These are phyloP conservation scores for Gamarada debralockiae DNA, from an alignment of 495 filamentous ascomycete genomes.

Conservation along the genomic window DNA sequence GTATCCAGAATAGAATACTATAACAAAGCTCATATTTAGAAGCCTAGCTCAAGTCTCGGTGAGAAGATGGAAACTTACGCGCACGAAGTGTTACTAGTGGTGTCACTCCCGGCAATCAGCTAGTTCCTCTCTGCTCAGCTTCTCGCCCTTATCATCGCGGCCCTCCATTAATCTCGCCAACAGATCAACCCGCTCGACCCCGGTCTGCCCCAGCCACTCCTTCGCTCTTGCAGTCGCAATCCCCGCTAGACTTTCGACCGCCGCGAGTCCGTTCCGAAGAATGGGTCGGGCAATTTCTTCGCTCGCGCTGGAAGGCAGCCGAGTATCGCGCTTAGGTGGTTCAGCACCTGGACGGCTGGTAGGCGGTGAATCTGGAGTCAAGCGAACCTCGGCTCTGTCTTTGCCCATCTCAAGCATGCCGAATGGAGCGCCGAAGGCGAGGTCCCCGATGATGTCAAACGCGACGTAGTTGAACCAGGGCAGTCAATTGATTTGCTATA, in stretches of 20 bases:
- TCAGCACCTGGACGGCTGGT: conserved; percentile 64
- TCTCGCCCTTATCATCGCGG: conserved; percentile 68
- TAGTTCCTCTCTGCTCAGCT: conserved; percentile 72
- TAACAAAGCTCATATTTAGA: too few species aligned
- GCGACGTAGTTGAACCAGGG: conserved; percentile 94
- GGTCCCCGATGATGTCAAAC: conserved; percentile 84
- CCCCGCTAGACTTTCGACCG: conserved; percentile 60
- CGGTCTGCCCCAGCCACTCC: conserved; percentile 50
- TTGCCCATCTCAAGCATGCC: conserved; percentile 55
- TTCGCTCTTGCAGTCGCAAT: conserved; percentile 77
- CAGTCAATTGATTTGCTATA: conserved; percentile 65
- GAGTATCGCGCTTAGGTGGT: conserved; percentile 57
- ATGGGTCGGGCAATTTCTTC: conserved; percentile 59
- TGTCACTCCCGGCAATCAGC: conserved; percentile 83
- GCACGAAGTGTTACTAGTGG: conserved; percentile 80
- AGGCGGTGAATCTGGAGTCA: conserved; percentile 42
- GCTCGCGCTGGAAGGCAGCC: conserved; percentile 53
- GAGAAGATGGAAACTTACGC: too few species aligned
- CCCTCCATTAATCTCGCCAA: conserved; percentile 80
- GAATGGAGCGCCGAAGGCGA: conserved; percentile 53
- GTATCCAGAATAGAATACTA: conserved; percentile 66
- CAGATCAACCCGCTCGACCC: conserved; percentile 65
- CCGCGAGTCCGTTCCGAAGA: conserved; percentile 58
- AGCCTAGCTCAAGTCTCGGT: too few species aligned
- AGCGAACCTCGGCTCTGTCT: conserved; percentile 47